Evolutionary conservation across 2,329 filamentous ascomycete species (phyloP).

Genomic region (Massarina eburnea): DNA sequence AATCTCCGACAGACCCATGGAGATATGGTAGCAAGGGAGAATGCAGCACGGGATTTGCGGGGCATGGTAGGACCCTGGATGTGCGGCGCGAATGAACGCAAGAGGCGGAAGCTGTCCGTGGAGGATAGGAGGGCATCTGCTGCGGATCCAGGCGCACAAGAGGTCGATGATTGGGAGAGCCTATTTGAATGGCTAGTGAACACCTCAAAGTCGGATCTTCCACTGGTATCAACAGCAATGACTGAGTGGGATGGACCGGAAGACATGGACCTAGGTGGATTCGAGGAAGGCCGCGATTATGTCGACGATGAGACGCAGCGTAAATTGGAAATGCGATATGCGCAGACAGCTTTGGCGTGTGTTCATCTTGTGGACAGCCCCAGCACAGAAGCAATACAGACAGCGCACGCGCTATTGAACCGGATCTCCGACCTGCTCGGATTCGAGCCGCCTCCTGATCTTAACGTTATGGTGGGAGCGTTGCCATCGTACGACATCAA

Average conservation of each 20-base stretch:
- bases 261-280: constrained; percentile 69
- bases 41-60: constrained; percentile 65
- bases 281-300: constrained; percentile 54
- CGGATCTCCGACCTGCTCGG: constrained; percentile 64
- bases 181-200: constrained; percentile 67
- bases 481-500: constrained; percentile 47
- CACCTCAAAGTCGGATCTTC: constrained; percentile 63
- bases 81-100: constrained; percentile 64
- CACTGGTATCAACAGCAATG: constrained; percentile 62
- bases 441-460: constrained; percentile 57
- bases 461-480: constrained; percentile 45
- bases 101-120: constrained; percentile 48
- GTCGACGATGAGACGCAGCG: constrained; percentile 62
- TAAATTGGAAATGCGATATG: constrained; percentile 65
- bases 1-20: constrained; percentile 19
- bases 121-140: constrained; percentile 27
- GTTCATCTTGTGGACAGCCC: constrained; percentile 67
- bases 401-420: constrained; percentile 61
- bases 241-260: constrained; percentile 73
- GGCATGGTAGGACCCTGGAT: constrained; percentile 74
- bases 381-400: constrained; percentile 59
- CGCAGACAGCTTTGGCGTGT: constrained; percentile 66
- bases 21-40: constrained; percentile 23
- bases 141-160: constrained; percentile 38
- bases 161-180: constrained; percentile 64